Conservation (phyloP, 2,329 filamentous ascomycete species). For the Dactylellina drechsleri region DNA sequence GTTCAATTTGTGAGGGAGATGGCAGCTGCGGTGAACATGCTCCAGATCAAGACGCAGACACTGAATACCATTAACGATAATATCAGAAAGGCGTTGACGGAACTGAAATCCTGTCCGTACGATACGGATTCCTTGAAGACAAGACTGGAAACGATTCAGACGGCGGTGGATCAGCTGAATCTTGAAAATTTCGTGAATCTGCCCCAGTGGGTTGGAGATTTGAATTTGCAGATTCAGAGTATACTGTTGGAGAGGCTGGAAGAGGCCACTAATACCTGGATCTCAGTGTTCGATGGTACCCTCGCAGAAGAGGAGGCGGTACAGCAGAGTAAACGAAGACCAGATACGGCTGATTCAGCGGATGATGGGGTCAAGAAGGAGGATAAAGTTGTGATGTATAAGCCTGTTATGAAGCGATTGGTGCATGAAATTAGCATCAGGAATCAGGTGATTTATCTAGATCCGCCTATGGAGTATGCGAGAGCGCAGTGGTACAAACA, state of each 20-base stretch:
- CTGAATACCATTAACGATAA: constrained; percentile 82
- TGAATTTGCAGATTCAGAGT: constrained; percentile 85
- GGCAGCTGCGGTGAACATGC: constrained; percentile 81
- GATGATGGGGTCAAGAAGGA: constrained; percentile 57
- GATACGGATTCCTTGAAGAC: constrained; percentile 80
- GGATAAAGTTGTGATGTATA: constrained; percentile 62
- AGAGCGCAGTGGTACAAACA: constrained; percentile 93
- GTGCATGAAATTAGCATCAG: constrained; percentile 96
- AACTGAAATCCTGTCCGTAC: constrained; percentile 86
- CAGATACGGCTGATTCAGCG: constrained; percentile 40
- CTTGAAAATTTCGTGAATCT: constrained; percentile 96
- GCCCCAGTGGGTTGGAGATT: constrained; percentile 83
- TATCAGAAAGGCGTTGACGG: constrained; percentile 80
- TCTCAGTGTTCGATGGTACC: constrained; percentile 78
- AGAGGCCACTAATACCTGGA: constrained; percentile 86
- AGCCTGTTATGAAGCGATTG: constrained; percentile 76
- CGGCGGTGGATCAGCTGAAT: constrained; percentile 93
- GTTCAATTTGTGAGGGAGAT: constrained; percentile 97
- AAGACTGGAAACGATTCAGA: constrained; percentile 85
- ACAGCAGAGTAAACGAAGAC: constrained; percentile 41
- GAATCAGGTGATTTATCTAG: constrained; percentile 96
- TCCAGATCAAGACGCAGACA: constrained; percentile 86
- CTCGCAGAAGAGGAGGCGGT: constrained; percentile 59
- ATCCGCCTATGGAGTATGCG: constrained; percentile 90
- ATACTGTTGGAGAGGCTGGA: constrained; percentile 84